Evolutionary conservation across 2,329 filamentous ascomycete species (phyloP).

Genomic region (Pestalotiopsis sp.): DNA sequence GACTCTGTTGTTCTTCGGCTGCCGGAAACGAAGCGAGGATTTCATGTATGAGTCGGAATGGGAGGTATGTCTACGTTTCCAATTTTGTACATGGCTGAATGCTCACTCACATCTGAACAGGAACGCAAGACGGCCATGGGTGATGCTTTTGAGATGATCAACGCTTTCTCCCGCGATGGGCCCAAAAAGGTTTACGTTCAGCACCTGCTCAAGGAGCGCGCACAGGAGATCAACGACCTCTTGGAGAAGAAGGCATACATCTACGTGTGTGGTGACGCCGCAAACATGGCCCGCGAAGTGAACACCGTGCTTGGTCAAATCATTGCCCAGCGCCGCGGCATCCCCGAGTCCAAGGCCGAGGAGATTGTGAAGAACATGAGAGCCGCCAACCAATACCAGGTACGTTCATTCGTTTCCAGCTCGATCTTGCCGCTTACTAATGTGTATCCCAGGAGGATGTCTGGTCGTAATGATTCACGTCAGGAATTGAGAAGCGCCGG

Average conservation of each 20-base stretch:
- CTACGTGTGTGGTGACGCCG: constrained; percentile 97
- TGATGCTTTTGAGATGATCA: constrained; percentile 87
- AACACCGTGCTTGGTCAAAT: constrained; percentile 87
- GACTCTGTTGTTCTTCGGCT: constrained; percentile 93
- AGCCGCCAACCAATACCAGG: constrained; percentile 94
- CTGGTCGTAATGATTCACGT: constrained; percentile 56
- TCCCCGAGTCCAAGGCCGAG: constrained; percentile 86
- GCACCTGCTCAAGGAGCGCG: constrained; percentile 82
- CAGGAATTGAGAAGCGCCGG: background rate
- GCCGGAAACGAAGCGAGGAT: constrained; percentile 84
- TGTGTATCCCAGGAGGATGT: constrained; percentile 63
- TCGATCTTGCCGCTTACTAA: constrained; percentile 29
- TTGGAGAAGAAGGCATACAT: constrained; percentile 88
- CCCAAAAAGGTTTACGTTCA: constrained; percentile 95
- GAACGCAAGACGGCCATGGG: constrained; percentile 82
- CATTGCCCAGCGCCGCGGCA: constrained; percentile 78
- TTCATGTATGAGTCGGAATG: constrained; percentile 92
- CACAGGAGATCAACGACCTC: constrained; percentile 84
- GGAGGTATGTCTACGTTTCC: constrained; percentile 67
- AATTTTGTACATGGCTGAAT: background rate
- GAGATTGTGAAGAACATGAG: constrained; percentile 98
- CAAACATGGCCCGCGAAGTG: constrained; percentile 95
- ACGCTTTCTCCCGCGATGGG: constrained; percentile 90
- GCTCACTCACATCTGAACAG: constrained; percentile 49
- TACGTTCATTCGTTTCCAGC: constrained; percentile 40